These are phyloP conservation scores for Mycena citricolor DNA, from an alignment of 1,284 basidiomycete species.

Conservation along the genomic window DNA sequence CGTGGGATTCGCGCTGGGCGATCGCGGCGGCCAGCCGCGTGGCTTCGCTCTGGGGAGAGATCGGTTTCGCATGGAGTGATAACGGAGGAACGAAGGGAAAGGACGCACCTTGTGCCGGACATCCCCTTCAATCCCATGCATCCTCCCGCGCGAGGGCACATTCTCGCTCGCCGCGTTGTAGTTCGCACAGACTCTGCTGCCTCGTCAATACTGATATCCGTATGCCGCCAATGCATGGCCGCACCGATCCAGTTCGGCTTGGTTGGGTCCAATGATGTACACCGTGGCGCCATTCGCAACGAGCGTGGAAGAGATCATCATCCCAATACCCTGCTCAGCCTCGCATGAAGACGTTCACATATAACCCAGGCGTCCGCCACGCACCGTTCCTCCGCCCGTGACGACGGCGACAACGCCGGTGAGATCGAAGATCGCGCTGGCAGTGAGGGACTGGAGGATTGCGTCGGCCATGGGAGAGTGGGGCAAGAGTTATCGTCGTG, in stretches of 20 bases:
- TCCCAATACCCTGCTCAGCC: neutral
- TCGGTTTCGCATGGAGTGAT: neutral
- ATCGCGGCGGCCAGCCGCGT: conserved; percentile 44
- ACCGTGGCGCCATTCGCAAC: conserved; percentile 1
- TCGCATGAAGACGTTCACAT: too few relatives aligned
- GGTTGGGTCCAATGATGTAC: conserved; percentile 2
- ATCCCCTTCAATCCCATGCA: conserved; percentile 46
- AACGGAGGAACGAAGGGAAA: neutral
- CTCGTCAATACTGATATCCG: too few relatives aligned
- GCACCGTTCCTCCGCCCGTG: conserved; percentile 1
- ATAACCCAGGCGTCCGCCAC: neutral
- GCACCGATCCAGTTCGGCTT: neutral
- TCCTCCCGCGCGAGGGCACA: conserved; percentile 33
- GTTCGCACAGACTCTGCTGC: too few relatives aligned
- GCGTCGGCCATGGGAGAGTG: neutral
- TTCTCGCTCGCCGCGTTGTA: conserved; percentile 37
- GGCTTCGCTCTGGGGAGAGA: conserved; percentile 33
- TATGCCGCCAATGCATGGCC: too few relatives aligned
- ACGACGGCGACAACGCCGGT: conserved; percentile 1
- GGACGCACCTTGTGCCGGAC: conserved; percentile 42
- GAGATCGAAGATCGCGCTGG: neutral
- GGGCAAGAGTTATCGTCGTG: too few relatives aligned
- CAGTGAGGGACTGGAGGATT: conserved; percentile 1
- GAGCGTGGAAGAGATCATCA: too few relatives aligned
- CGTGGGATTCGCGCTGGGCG: conserved; percentile 37